Evolutionary conservation across 257 asterid genomes (phyloP), one percentile per base, ranked within the genome.

Genomic region (Solanum lignicaule): DNA sequence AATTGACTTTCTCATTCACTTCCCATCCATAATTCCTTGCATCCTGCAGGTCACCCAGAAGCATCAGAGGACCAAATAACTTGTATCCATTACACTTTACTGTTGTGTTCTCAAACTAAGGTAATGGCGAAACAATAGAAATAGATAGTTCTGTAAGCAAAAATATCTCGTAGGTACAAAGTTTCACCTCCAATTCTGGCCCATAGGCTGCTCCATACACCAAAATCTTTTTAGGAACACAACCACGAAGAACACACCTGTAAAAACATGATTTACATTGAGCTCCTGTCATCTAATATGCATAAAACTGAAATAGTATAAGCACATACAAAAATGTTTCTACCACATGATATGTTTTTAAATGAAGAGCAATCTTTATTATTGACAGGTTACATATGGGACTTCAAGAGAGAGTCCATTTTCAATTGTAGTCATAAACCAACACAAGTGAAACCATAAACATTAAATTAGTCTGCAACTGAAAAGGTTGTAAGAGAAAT

Each of bases 211-310:
- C 99, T 87, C 99, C 99, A 90, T 97, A 97, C 36, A 97, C 99
- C 96, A 97, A 90, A 90, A 97, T 97, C 95, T 97, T 97, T 91
- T 97, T 97, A 31, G 99, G 99, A 89, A 97, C 99, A 85, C 99
- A 97, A n/a, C 99, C 99, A 88, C 99, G 99, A 88, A 97, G 93
- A 72, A 97, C 98, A 89, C 99, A 97, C 94, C 99, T 55, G 65
- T 20, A 55, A 55, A 55, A 55, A 55, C 25, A 20, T 2, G 65
- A 55, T 18, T 55, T 55, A 55, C 25, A 55, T 55, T 55, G 65
- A 55, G 65, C 25, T 55, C 1, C 65, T 20, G 25, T 55, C 65
- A 55, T 55, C 65, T 55, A 55, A 55, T 55, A 55, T 55, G 65
- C 65, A 20, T 20, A 55, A 6, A 20, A 55, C 65, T 55, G 65